These are phyloP conservation scores for Umbelopsis vinacea DNA, from an alignment of 192 early-diverging fungal genomes.

Conservation along the genomic window DNA sequence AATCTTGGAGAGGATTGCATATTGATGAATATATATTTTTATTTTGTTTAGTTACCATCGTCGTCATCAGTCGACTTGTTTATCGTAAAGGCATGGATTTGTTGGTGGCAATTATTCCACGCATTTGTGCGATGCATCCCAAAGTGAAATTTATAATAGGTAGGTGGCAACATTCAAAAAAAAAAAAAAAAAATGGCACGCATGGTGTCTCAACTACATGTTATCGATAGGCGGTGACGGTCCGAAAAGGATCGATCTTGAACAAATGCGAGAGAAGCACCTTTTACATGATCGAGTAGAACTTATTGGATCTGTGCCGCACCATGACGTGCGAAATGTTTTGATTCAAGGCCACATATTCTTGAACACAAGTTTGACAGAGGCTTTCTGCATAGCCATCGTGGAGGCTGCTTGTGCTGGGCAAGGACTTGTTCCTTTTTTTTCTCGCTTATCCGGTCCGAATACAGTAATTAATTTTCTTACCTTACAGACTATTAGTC, in stretches of 20 bases:
- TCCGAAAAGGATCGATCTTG: slow-evolving; percentile 92
- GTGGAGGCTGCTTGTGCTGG: slow-evolving; percentile 97
- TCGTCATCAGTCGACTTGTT: slow-evolving; percentile 88
- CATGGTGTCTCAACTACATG: not conserved
- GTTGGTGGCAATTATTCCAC: slow-evolving; percentile 87
- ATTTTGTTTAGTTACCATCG: slow-evolving; percentile 78
- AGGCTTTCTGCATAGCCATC: slow-evolving; percentile 98
- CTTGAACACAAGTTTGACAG: slow-evolving; percentile 95
- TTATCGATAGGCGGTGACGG: slow-evolving; percentile 81
- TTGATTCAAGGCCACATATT: slow-evolving; percentile 94
- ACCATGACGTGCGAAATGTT: slow-evolving; percentile 84
- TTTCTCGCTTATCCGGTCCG: slow-evolving; percentile 15
- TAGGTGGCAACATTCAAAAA: slow-evolving; percentile 29
- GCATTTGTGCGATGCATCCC: slow-evolving; percentile 79
- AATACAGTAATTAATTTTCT: not conserved
- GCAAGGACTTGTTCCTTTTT: slow-evolving; percentile 40
- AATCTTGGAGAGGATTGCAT: not conserved
- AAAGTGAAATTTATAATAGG: slow-evolving; percentile 93
- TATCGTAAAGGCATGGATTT: slow-evolving; percentile 97
- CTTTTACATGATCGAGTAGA: slow-evolving; percentile 91
- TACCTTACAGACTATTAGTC: slow-evolving; percentile 71
- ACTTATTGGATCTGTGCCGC: slow-evolving; percentile 82
- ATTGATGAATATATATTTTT: slow-evolving; percentile 1
- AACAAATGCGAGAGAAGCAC: slow-evolving; percentile 96
- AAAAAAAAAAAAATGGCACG: not conserved